These are phyloP conservation scores for Onygenales sp. DNA, from an alignment of 2,329 filamentous ascomycete species.

Conservation along the genomic window DNA sequence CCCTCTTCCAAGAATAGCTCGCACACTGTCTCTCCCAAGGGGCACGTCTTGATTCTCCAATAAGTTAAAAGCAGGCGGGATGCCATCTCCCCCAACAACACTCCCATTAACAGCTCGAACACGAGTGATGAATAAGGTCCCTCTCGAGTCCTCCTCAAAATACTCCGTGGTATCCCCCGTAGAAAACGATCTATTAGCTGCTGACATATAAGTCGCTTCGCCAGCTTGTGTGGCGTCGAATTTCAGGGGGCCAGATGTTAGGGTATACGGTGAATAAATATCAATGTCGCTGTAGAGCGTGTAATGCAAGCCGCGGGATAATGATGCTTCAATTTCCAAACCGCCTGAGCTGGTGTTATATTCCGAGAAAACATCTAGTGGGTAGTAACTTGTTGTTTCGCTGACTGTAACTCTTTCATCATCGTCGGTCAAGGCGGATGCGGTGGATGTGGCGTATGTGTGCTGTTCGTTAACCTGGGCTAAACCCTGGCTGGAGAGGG, in stretches of 20 bases:
- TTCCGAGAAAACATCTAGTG: neutral
- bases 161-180: slow-evolving; percentile 20
- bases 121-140: slow-evolving; percentile 13
- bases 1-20: slow-evolving; percentile 27
- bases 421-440: slow-evolving; percentile 22
- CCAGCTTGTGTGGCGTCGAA: slow-evolving; percentile 22
- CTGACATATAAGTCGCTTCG: slow-evolving; percentile 18
- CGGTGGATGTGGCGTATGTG: slow-evolving; percentile 36
- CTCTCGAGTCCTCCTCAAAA: slow-evolving; percentile 17
- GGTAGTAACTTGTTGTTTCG: neutral
- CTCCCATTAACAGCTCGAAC: slow-evolving; percentile 20
- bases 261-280: slow-evolving; percentile 51
- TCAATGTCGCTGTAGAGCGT: slow-evolving; percentile 26
- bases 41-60: slow-evolving; percentile 4
- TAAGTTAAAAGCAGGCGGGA: neutral
- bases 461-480: slow-evolving; percentile 44
- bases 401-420: slow-evolving; percentile 4
- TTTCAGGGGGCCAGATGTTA: slow-evolving; percentile 25
- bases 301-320: slow-evolving; percentile 42
- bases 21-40: slow-evolving; percentile 18
- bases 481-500: slow-evolving; percentile 45
- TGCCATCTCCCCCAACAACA: slow-evolving; percentile 13
- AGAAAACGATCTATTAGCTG: slow-evolving; percentile 16
- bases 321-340: slow-evolving; percentile 36
- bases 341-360: slow-evolving; percentile 12